Conservation (phyloP, 352 stramenopile species). For the Pythium utonaiense region DNA sequence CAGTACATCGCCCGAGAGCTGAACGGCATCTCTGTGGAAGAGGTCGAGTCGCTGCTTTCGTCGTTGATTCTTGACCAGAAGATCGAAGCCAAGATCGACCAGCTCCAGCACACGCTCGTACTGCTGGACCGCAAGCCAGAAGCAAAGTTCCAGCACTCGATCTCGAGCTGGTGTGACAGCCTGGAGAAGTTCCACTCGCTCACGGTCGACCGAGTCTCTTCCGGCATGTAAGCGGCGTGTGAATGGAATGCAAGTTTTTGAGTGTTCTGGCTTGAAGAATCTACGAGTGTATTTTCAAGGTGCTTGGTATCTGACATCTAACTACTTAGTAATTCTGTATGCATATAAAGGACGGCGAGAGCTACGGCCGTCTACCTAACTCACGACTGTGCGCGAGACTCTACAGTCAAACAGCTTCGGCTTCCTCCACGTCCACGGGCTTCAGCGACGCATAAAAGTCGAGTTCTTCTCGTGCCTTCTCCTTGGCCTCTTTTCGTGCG, state of each 20-base stretch:
- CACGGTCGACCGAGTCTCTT: constrained; percentile 51
- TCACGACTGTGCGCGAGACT: no score
- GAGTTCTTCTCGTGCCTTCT: constrained; percentile 51
- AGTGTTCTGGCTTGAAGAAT: background rate
- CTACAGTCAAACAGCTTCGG: constrained; percentile 1
- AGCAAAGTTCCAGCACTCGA: constrained; percentile 66
- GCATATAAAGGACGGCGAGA: background rate
- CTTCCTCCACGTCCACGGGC: background rate
- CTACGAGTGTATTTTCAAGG: constrained; percentile 2
- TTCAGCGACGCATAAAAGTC: constrained; percentile 40
- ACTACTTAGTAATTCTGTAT: constrained; percentile 3
- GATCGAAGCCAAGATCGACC: constrained; percentile 92
- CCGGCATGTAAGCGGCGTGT: constrained; percentile 29
- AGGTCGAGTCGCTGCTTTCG: constrained; percentile 93
- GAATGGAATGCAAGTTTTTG: constrained; percentile 14
- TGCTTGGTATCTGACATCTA: background rate
- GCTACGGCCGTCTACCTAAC: background rate
- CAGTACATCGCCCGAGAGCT: constrained; percentile 90
- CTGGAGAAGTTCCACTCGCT: constrained; percentile 71
- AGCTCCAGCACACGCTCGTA: constrained; percentile 78
- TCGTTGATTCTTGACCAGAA: constrained; percentile 91
- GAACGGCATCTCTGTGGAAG: constrained; percentile 86
- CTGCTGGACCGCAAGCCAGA: constrained; percentile 61
- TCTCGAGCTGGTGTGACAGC: constrained; percentile 60
- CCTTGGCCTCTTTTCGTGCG: constrained; percentile 42